Evolutionary conservation across 352 stramenopile genomes (phyloP).

Genomic region (Pythium insidiosum): DNA sequence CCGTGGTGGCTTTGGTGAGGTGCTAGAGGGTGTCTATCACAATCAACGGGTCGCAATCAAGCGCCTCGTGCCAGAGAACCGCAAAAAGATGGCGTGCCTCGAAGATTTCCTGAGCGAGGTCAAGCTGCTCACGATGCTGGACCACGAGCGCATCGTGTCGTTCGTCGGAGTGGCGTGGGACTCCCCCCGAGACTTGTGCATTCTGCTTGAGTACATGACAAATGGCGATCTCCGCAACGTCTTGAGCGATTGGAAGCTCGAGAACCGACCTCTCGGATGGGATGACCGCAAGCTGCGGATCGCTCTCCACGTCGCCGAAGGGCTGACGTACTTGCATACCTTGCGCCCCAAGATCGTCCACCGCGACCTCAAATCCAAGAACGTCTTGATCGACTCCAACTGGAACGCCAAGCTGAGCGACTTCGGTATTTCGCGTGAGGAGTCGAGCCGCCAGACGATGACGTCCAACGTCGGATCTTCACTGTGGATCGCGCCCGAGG

Average conservation of each 20-base stretch:
- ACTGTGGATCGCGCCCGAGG: constrained; percentile 43
- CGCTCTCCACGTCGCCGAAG: constrained; percentile 43
- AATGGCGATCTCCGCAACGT: constrained; percentile 25
- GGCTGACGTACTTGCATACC: constrained; percentile 55
- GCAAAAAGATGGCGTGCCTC: constrained; percentile 28
- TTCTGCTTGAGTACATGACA: constrained; percentile 28
- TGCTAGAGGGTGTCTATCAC: constrained; percentile 32
- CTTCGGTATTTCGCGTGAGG: constrained; percentile 43
- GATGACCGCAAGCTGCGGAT: constrained; percentile 33
- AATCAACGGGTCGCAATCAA: constrained; percentile 37
- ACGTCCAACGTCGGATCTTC: constrained; percentile 37
- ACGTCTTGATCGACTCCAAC: constrained; percentile 30
- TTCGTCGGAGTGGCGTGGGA: constrained; percentile 38
- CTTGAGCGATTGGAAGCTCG: constrained; percentile 12
- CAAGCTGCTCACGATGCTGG: constrained; percentile 29
- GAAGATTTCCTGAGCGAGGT: constrained; percentile 48
- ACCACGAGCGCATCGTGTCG: constrained; percentile 25
- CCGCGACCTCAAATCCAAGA: constrained; percentile 36
- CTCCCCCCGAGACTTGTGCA: constrained; percentile 19
- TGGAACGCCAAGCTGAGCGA: constrained; percentile 48
- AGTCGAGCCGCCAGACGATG: constrained; percentile 26
- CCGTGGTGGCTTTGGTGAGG: constrained; percentile 37
- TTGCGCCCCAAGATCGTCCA: constrained; percentile 35
- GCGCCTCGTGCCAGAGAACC: constrained; percentile 27
- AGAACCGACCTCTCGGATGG: constrained; percentile 4